Percentiles rank a stretch among this genome's conserved stretches.
phyloP scores from a whole-genome alignment of 1,284 basidiomycete genomes.

The Melampsora larici-populina region DNA sequence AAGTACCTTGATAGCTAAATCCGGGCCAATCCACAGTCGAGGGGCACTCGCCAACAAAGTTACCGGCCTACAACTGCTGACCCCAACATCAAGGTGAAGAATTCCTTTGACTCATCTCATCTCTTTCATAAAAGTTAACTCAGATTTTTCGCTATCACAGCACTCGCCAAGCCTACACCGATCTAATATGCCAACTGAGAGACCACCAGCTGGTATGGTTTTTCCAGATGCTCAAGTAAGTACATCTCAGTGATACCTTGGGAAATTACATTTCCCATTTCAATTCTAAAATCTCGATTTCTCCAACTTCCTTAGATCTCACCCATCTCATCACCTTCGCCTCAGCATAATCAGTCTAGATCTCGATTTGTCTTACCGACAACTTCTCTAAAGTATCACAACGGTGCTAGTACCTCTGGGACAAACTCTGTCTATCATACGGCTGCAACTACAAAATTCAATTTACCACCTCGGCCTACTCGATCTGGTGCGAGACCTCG shows the following conservation, averaged over 20 bases:
- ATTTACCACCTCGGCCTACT: neutral
- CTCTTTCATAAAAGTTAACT: neutral
- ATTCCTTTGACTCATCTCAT: neutral
- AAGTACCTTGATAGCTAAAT: too few species aligned
- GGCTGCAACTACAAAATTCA: neutral
- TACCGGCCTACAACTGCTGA: neutral
- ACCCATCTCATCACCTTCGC: neutral
- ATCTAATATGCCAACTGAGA: neutral
- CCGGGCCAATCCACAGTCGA: too few species aligned
- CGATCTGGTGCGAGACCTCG: slow-evolving; percentile 2
- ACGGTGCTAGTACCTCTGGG: neutral
- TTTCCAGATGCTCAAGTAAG: too few species aligned
- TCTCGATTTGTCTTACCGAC: neutral
- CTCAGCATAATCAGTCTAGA: neutral
- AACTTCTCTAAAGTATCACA: neutral
- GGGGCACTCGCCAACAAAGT: neutral
- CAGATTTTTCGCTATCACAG: neutral
- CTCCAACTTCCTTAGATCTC: neutral
- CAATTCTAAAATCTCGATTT: neutral
- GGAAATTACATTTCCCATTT: too few species aligned
- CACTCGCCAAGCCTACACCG: neutral
- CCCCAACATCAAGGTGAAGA: neutral
- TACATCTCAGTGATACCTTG: too few species aligned
- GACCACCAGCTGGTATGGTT: neutral
- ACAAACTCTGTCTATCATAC: neutral